Base-by-base conservation (phyloP, 2,329 filamentous ascomycete genomes). In the Westerdykella ornata region DNA sequence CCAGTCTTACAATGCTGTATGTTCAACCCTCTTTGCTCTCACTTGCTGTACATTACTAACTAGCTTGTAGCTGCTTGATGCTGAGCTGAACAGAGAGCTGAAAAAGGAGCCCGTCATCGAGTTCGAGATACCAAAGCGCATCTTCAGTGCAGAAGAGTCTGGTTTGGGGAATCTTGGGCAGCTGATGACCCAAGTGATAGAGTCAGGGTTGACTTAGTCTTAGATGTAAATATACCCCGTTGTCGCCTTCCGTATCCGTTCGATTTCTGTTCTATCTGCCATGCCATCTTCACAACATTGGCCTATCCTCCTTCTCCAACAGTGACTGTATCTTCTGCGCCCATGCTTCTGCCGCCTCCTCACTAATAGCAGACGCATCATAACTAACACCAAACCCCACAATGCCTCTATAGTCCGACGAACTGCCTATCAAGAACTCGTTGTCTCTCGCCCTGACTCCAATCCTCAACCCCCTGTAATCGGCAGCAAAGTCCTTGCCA, bases 31-130 rank as follows among this genome's bases (percentile, higher is more conserved):
- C 15, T 35, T 26, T 7, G 28, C 22, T 29, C n/a, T 13, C 9
- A 18, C 43, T 52, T 32, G 48, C 22, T n/a, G 5, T 30, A 28
- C 22, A 2, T 14, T 31, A 28, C 44, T 44, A 38, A 41, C 28
- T 4, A 15, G n/a, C 7, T 15, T 5, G 9, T 36, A 87, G 82
- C 79, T 98, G 62, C 69, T 97, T 33, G 86, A 92, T 46, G 82
- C 82, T 3, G 92, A 98, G 65, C 72, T 95, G 48, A 74, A 76
- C 44, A 94, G 90, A 67, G 80, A 86, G 33, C 72, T 95, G 48
- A 94, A 84, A 70, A 95, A 90, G 65, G 72, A 80, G 5, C 89
- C 90, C 0, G 88, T 92, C 11, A 81, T 97, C 38, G 92, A 97
- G 65, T 96, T 85, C 66, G 86, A 92, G 66, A 96, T 98, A 48